Base-by-base conservation (phyloP, 345 rosid species). In the Eutrema heterophyllum region DNA sequence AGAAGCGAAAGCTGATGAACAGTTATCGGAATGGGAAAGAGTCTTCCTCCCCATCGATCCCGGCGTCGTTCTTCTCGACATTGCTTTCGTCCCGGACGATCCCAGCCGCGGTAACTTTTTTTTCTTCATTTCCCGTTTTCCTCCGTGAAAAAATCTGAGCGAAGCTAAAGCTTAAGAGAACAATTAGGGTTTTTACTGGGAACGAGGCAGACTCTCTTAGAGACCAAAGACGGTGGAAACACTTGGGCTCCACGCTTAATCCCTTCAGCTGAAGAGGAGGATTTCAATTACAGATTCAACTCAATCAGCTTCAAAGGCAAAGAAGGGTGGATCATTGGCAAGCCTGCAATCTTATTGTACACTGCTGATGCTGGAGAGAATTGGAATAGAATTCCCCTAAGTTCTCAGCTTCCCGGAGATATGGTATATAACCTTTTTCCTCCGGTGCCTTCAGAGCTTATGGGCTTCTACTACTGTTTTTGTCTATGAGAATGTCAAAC, bases 251-350 rank as follows among this genome's bases (percentile, higher is more conserved):
- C 89, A 46, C 89, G 98, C 5, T 91, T 96, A 2, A 91, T 94
- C 30, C 83, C 93, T 2, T 88, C 98, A 0, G 98, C 97, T 2
- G 97, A 94, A 79, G 98, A 94, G 16, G 98, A 94, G 67, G 98
- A 94, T 75, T 94, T 94, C 80, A 94, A 94, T 73, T 94, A 91
- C 35, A 88, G 98, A 65, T 94, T 94, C 74, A 94, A 94, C 78
- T 86, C 97, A 11, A 85, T 91, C 39, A 89, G 95, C 62, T 94
- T 94, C 72, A 80, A 79, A 67, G 97, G 97, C 13, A 94, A 89
- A 76, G 90, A 94, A 76, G 98, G 98, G 5, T 94, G 98, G 97
- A 94, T 94, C 75, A 88, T 94, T 55, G 95, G 97, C 13, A 94
- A 94, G 67, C 98, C 97, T 61, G 83, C 95, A 5, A 91, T 94